Conservation (phyloP, 2,329 filamentous ascomycete genomes). For the Penicillium sp. region DNA sequence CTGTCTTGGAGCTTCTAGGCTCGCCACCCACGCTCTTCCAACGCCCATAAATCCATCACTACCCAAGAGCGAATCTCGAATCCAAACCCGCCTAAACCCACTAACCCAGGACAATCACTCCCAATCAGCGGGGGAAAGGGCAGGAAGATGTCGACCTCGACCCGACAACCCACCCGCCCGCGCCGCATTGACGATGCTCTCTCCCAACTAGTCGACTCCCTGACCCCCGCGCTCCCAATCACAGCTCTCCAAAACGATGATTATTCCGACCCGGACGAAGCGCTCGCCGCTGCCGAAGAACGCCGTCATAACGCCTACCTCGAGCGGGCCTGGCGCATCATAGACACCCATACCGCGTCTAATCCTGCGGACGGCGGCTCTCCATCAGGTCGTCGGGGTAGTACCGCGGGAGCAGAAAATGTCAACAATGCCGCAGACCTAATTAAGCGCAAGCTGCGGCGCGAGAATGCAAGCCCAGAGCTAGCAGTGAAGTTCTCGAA, state of each 20-base stretch:
- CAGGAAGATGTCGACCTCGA: slow-evolving; percentile 29
- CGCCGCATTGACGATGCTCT: slow-evolving; percentile 47
- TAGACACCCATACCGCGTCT: slow-evolving; percentile 32
- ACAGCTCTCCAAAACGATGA: slow-evolving; percentile 30
- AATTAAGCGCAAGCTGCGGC: slow-evolving; percentile 84
- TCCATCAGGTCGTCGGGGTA: slow-evolving; percentile 30
- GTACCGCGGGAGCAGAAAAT: slow-evolving; percentile 40
- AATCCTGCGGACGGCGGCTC: slow-evolving; percentile 26
- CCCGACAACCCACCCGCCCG: slow-evolving; percentile 35
- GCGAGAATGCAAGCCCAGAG: slow-evolving; percentile 70
- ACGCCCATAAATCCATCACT: slow-evolving; percentile 2
- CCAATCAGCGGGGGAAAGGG: slow-evolving; percentile 8
- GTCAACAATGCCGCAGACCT: slow-evolving; percentile 90
- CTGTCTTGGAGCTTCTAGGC: neutral
- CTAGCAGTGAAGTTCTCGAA: slow-evolving; percentile 85
- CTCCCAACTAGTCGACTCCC: slow-evolving; percentile 44
- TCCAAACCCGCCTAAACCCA: neutral
- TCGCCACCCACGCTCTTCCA: neutral
- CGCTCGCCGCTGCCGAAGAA: slow-evolving; percentile 38
- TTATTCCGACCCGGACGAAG: slow-evolving; percentile 35
- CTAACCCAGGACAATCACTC: neutral
- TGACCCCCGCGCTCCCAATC: slow-evolving; percentile 38
- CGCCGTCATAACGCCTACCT: slow-evolving; percentile 35
- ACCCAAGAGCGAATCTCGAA: slow-evolving; percentile 1
- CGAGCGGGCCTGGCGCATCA: slow-evolving; percentile 39